Evolutionary conservation across 331 rosid genomes (phyloP).

Genomic region (Telfairia occidentalis): DNA sequence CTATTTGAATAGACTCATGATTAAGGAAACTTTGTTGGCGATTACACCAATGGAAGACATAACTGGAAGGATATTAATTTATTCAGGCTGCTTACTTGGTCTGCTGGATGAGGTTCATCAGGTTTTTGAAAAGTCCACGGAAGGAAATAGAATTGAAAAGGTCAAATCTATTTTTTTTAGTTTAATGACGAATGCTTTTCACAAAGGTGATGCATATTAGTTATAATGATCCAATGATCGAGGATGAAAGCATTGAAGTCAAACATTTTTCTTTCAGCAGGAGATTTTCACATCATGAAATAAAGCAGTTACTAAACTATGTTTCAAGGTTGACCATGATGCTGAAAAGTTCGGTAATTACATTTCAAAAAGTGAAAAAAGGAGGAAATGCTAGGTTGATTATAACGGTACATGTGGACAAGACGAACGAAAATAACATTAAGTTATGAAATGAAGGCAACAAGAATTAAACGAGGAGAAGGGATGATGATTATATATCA

Average conservation of each 20-base stretch:
- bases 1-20: not conserved
- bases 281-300: not conserved
- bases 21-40: not conserved
- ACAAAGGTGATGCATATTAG: not conserved
- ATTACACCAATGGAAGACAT: constrained; percentile 6
- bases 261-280: not conserved
- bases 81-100: not conserved
- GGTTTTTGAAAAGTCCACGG: not conserved
- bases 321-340: not conserved
- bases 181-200: not conserved
- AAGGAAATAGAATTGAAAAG: not conserved
- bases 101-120: not conserved
- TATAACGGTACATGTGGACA: not conserved
- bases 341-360: not conserved
- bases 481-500: not conserved
- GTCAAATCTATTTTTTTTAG: not conserved
- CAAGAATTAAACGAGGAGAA: not conserved
- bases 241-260: not conserved
- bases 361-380: not conserved
- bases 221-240: not conserved
- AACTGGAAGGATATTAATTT: not conserved
- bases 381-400: not conserved
- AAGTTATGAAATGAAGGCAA: not conserved
- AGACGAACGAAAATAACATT: not conserved
- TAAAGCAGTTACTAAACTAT: not conserved